Evolutionary conservation across 2,329 filamentous ascomycete species (phyloP), one percentile per base, ranked within the genome.

Genomic region (Elsinoe fawcettii): DNA sequence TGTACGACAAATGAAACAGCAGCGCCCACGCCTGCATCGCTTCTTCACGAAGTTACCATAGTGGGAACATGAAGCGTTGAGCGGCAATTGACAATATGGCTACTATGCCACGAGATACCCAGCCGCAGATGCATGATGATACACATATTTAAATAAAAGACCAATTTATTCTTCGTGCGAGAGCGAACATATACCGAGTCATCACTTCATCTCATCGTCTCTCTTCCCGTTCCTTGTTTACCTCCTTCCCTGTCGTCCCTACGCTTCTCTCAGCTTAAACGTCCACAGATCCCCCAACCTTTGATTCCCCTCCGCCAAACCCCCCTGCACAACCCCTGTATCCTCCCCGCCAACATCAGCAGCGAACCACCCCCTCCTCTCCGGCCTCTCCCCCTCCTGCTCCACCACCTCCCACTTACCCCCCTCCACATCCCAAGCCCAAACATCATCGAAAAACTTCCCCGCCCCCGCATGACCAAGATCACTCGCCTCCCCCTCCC

Each of bases 401-500:
- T 63, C 54, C 1, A 75, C 65, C 30, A 68, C 59, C 3, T 51
- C 56, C 75, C 75, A 77, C 11, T 37, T 37, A 9, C 23, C 63
- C 39, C 65, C 59, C 18, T 63, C 60, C 14, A 76, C 58, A 51
- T 74, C 69, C 60, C 72, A 81, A 0, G 71, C 66, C 79, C 79
- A 82, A 0, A 74, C 71, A 64, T 82, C 77, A 2, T 64, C 63
- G 44, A 80, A 60, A 78, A 82, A 81, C 66, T 80, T 81, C 0
- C 79, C 79, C 0, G 79, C 79, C 0, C 78, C 79, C 47, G 74
- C 73, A 63, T 82, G 79, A 0, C 79, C 79, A 7, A 80, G 64
- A 1, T 70, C 71, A 58, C 75, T 80, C 0, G 79, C 79, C 64
- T 81, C 77, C 2, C 69, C 71, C 63, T 82, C 79, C 3, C 79